Evolutionary conservation across 2,329 filamentous ascomycete genomes (phyloP), one percentile per base, ranked within the genome.

Genomic region (Fusarium newnesense): DNA sequence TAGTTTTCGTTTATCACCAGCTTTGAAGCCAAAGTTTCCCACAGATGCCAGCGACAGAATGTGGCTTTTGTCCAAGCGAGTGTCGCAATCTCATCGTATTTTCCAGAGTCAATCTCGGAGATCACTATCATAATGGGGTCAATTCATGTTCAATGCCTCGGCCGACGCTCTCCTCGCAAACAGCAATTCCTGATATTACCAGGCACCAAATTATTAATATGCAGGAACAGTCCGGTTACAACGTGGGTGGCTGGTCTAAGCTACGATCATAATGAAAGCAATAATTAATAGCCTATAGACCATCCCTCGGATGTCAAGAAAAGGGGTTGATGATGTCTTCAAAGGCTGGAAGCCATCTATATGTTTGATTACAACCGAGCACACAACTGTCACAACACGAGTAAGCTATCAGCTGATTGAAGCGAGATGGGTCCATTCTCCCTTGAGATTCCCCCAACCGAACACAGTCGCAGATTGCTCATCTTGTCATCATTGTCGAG

Each of bases 331-430:
- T 30, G 44, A 68, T 65, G 47, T 61, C 57, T 67, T 56, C 61
- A 24, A 47, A 44, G 47, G 52, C 52, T 60, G 43, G 53, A 68
- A 65, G 37, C 57, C 63, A 67, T 67, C 59, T 74, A 44, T 50
- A 49, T 64, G 64, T 74, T 77, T 77, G 58, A 77, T 77, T 77
- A 69, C 73, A 72, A 66, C 67, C 54, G 68, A 49, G 64, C 59
- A 72, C 66, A 72, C 66, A 24, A 24, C 24, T 24, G 24, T 24
- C 24, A 24, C 24, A 69, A 68, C 63, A 62, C 67, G 62, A 74
- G 63, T 58, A 57, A 57, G 50, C 57, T 64, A 54, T 67, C 42
- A 65, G 65, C 49, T 64, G 26, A 54, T n/a, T 39, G 61, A 72
- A 60, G 60, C 65, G 61, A 72, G 63, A 67, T 59, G 60, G 75